phyloP scores from a whole-genome alignment of 2,329 filamentous ascomycete species.

The Fusarium fracticaudum region DNA sequence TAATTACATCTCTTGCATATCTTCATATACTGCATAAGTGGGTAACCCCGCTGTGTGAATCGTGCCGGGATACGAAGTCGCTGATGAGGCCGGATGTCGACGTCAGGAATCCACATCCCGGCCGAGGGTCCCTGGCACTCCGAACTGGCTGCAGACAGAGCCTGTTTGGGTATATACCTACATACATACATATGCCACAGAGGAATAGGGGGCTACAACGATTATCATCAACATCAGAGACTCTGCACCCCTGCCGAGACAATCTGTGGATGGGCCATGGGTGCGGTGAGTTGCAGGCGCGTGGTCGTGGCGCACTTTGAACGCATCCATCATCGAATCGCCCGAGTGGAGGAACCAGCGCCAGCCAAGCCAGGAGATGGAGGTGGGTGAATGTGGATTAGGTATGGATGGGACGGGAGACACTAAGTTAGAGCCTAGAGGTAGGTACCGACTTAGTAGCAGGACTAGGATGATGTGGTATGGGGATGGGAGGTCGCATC shows the following conservation, averaged over 20 bases:
- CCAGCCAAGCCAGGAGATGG: background rate
- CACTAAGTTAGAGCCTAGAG: background rate
- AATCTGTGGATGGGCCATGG: conserved; percentile 1
- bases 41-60: background rate
- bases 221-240: background rate
- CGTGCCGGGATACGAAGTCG: background rate
- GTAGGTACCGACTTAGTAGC: background rate
- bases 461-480: background rate
- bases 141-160: background rate
- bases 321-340: conserved; percentile 25
- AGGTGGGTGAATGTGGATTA: background rate
- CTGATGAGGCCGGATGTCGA: background rate
- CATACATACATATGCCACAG: background rate
- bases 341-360: conserved; percentile 16
- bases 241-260: conserved; percentile 9
- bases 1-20: background rate
- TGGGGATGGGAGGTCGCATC: conserved; percentile 14
- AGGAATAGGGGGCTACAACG: conserved; percentile 13
- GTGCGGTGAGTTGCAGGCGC: conserved; percentile 2
- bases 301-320: conserved; percentile 34
- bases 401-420: background rate
- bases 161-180: background rate
- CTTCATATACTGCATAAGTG: background rate
- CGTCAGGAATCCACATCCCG: conserved; percentile 1
- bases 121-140: background rate